Conservation (phyloP, 2,329 filamentous ascomycete genomes). For the Sporothrix pseudoabietina region DNA sequence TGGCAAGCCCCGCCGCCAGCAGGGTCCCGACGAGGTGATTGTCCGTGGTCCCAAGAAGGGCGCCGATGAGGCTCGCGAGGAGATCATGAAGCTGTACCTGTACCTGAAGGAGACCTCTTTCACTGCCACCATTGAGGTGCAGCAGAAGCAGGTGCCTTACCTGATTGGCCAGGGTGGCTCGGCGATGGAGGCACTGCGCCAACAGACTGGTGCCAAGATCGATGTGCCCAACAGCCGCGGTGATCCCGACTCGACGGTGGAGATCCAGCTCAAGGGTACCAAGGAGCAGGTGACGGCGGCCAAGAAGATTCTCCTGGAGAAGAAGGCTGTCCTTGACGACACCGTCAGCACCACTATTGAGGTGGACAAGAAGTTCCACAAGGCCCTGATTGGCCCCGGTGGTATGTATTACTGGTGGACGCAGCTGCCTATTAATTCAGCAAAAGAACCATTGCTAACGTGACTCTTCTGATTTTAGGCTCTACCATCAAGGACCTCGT, state of each 20-base stretch:
- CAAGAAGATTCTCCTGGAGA: conserved; percentile 86
- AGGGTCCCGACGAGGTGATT: conserved; percentile 84
- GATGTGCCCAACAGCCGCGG: conserved; percentile 85
- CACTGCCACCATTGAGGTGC: conserved; percentile 76
- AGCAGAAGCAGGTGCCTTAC: conserved; percentile 89
- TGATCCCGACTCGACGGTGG: conserved; percentile 68
- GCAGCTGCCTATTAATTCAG: neutral
- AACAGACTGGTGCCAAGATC: conserved; percentile 82
- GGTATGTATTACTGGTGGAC: conserved; percentile 60
- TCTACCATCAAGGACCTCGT: conserved; percentile 86
- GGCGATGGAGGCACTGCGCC: conserved; percentile 86
- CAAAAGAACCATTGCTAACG: conserved; percentile 25
- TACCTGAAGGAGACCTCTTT: conserved; percentile 88
- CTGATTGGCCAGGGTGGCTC: conserved; percentile 88
- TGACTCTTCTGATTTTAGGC: conserved; percentile 57
- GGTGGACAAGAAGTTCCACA: conserved; percentile 93
- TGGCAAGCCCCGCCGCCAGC: conserved; percentile 67
- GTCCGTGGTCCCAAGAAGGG: conserved; percentile 91
- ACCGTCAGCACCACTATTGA: conserved; percentile 83
- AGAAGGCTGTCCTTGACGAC: conserved; percentile 83
- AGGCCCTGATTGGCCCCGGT: conserved; percentile 81
- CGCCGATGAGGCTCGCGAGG: conserved; percentile 87
- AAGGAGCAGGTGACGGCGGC: conserved; percentile 88
- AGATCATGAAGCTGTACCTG: conserved; percentile 84
- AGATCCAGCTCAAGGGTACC: conserved; percentile 90